Base-by-base conservation (phyloP, 139 green algal genomes). In the Eudorina sp. region DNA sequence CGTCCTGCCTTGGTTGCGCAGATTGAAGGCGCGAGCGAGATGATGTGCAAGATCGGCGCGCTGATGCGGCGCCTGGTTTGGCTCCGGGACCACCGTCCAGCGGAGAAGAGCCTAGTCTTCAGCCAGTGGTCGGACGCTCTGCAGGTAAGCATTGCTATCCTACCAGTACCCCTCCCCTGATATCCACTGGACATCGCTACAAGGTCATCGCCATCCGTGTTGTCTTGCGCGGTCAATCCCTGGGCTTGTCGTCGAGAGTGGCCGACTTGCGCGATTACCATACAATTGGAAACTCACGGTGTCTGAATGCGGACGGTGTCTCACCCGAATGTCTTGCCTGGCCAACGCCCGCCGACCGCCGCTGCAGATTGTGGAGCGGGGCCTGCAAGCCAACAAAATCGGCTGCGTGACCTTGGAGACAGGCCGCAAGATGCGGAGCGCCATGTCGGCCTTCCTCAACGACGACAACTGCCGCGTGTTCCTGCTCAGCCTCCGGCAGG, bases 51-150 rank as follows among this genome's bases (percentile, higher is more conserved):
- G 86, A 85, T 96, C 34, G 78, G 92, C 40, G 93, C 90, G 21
- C 89, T 96, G 69, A 19, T 96, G 89, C 90, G 94, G 64, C 91
- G 93, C 23, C 78, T 96, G n/a, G 46, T 96, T 76, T 88, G 89
- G 82, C 86, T 96, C 70, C 69, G 69, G 0, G 53, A 83, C 23
- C 51, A 58, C 4, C 16, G 81, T 31, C 89, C 93, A 1, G 66
- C 58, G 5, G 88, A 88, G 41, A 96, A 96, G 91, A 75, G 76
- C 53, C 84, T 96, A 51, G 94, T 95, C 53, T 94, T 94, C 84
- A 92, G 83, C 11, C 92, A 95, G 84, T 96, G 92, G 80, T 80
- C 84, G 9, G 92, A 95, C 8, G 94, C 94, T 14, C 92, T 96
- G 68, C 46, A 79, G 66, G 82, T 80, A 25, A 21, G 64, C 51